Base-by-base conservation (phyloP, 2,329 filamentous ascomycete species). In the Leptographium galeiforme region DNA sequence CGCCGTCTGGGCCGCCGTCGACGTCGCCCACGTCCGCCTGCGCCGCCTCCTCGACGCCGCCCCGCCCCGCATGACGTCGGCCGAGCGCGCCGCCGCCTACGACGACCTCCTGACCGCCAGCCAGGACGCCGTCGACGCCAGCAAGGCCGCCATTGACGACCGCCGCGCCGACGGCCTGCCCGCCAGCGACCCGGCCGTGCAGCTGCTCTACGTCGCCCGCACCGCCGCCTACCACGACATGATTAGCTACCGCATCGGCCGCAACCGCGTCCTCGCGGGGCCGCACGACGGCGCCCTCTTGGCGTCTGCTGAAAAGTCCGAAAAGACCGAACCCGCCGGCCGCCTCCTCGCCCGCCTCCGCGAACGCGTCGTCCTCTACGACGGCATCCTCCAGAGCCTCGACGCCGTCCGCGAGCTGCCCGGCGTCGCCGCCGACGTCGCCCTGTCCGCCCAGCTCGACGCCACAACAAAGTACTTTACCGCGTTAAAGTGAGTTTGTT, bases 201-300 rank as follows among this genome's bases (percentile, higher is more conserved):
- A 98, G 69, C 84, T 89, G 61, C 72, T 98, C 47, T 90, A 95
- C 60, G 85, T 98, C 55, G 95, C 90, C 4, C 85, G 87, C 57
- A 94, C 94, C 0, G 89, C 91, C 1, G 88, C 97, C 54, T 95
- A 93, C 67, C 97, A 95, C 66, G 87, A 88, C 59, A 81, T 96
- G 68, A 85, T 98, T 54, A 90, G 88, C 63, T 97, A 90, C 90
- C 80, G 93, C 66, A 87, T 97, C 58, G 91, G 91, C 32, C 84
- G 93, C 48, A 97, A 98, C 67, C 78, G 93, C 52, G 85, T 95
- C 0, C 72, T 98, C 57, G 87, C 89, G 51, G 90, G 91, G n/a
- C 72, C 79, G 8, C 76, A 85, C 53, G 91, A 97, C 61, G 91
- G 91, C 4, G 77, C 87, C 16, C 67, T 76, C 16, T 76, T 75